Conservation (phyloP, 1,284 basidiomycete genomes). For the Rhodotorula sp. region DNA sequence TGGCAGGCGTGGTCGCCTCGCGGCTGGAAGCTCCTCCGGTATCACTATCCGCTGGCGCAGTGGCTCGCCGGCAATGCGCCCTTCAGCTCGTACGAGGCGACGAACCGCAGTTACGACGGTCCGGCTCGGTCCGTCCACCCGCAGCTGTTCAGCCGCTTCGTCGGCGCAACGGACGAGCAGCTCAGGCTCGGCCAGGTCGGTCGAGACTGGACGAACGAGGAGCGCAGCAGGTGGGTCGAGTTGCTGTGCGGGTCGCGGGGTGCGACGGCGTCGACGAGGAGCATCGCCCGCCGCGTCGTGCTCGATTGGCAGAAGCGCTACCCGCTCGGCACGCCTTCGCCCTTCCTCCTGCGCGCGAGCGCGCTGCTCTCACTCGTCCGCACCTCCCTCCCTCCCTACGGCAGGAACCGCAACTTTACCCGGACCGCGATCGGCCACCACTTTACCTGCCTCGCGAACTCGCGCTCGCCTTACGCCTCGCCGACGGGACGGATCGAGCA, state of each 20-base stretch:
- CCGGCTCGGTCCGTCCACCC: not conserved
- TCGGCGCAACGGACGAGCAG: not conserved
- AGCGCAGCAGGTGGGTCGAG: slow-evolving; percentile 4
- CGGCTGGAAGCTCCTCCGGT: slow-evolving; percentile 54
- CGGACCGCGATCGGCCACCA: not conserved
- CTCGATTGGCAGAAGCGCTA: not conserved
- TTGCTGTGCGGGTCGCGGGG: not conserved
- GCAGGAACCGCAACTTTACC: not conserved
- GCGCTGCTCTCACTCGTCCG: slow-evolving; percentile 15
- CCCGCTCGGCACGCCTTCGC: not conserved
- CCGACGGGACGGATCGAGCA: slow-evolving; percentile 9
- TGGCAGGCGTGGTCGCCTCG: slow-evolving; percentile 51
- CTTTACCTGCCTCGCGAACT: slow-evolving; percentile 4
- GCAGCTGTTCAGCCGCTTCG: slow-evolving; percentile 1
- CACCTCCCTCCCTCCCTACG: not conserved
- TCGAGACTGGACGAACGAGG: not conserved
- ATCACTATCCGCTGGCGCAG: slow-evolving; percentile 10
- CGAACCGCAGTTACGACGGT: not conserved
- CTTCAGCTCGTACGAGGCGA: slow-evolving; percentile 5
- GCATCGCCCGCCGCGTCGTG: not conserved
- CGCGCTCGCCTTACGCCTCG: slow-evolving; percentile 9
- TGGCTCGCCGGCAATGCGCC: slow-evolving; percentile 20
- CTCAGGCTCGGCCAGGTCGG: not conserved
- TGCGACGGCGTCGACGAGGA: not conserved
- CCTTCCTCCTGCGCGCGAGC: slow-evolving; percentile 1